Evolutionary conservation across 495 filamentous ascomycete species (phyloP), one percentile per base, ranked within the genome.

Genomic region (Trichoderma erinaceum): DNA sequence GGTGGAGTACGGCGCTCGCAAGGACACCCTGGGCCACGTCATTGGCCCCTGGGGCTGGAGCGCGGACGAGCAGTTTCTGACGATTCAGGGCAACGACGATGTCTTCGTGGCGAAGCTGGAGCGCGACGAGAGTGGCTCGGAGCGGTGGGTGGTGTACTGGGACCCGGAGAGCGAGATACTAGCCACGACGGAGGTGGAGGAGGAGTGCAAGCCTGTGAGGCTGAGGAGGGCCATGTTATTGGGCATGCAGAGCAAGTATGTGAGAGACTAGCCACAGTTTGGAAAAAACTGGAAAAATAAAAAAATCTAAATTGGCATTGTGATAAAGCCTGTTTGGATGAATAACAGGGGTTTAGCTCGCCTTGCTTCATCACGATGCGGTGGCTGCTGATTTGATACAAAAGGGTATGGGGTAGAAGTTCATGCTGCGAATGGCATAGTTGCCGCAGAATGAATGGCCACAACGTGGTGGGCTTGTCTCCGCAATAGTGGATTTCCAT

Each of bases 31-130:
- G 71, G 71, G 79, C 0, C 81, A 87, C 69, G 71, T 80, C 10
- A 76, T 85, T 48, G 85, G 85, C 12, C 84, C 86, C 0, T 88
- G 84, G 84, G 78, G 82, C 69, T 84, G 83, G 76, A 86, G 77
- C 48, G 78, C 79, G 70, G 80, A 85, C 67, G 86, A 88, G 73
- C 73, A 78, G 32, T 78, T 83, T 70, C 64, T 87, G 65, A 84
- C 76, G 12, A 81, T 88, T 43, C 80, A 86, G 71, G 80, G 76
- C 6, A 71, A 74, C 63, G 71, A 71, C 50, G 64, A 69, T 23
- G 66, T 70, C 50, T 83, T 83, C 68, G 76, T 81, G 29, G 80
- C 80, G 15, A 77, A 81, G 16, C 56, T 44, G 41, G 72, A 80
- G 69, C 70, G 76, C 4, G 27, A 69, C 44, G 79, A 80, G 52